Evolutionary conservation across 306 rosid species (phyloP).

Genomic region (Prunus padus): DNA sequence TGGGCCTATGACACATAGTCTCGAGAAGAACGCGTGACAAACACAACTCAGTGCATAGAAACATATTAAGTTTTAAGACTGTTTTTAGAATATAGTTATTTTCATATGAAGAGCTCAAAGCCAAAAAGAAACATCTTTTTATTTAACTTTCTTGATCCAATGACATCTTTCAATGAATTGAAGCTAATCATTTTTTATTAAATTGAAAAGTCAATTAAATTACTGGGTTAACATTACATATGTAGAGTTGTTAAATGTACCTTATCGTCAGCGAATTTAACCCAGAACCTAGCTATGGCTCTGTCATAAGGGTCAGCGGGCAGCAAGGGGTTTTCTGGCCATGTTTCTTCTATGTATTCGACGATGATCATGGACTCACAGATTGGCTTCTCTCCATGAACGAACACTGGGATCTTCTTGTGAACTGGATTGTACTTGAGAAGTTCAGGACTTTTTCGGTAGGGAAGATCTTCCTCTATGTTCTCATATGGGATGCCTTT

Average conservation of each 20-base stretch:
- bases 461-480: constrained; percentile 42
- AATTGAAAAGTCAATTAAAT: too few species aligned
- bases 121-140: too few species aligned
- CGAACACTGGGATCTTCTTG: constrained; percentile 32
- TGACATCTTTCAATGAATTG: too few species aligned
- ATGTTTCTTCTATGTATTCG: constrained; percentile 37
- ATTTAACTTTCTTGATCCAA: too few species aligned
- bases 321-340: constrained; percentile 28
- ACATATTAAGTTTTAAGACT: too few species aligned
- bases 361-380: constrained; percentile 41
- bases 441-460: constrained; percentile 22
- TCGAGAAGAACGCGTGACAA: too few species aligned
- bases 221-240: too few species aligned
- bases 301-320: constrained; percentile 22
- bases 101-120: too few species aligned
- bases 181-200: too few species aligned
- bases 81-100: too few species aligned
- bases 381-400: constrained; percentile 29
- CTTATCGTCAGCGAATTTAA: constrained; percentile 26
- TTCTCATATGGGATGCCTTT: constrained; percentile 41
- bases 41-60: too few species aligned
- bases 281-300: constrained; percentile 33
- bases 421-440: constrained; percentile 43
- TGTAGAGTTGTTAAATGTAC: neutral
- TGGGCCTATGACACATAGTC: too few species aligned